Percentiles rank a stretch among this genome's conserved stretches.
These are phyloP conservation scores for Rhynchosporium agropyri DNA, from an alignment of 2,329 filamentous ascomycete genomes.

Conservation along the genomic window DNA sequence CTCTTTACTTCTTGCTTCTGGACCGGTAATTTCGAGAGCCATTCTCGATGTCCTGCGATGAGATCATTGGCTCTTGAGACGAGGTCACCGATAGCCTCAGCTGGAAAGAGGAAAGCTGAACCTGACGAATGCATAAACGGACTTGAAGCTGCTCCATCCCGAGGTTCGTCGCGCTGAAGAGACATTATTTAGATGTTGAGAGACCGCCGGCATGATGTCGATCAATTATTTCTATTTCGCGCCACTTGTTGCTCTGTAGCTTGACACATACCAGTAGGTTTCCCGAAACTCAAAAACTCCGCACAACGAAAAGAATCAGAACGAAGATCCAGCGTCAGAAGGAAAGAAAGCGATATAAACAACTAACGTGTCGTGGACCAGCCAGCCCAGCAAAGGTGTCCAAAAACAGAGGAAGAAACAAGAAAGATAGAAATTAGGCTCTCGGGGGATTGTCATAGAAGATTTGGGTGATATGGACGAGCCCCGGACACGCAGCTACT, in stretches of 20 bases:
- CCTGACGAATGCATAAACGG: constrained; percentile 17
- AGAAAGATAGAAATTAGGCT: background rate
- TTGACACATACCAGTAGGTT: constrained; percentile 6
- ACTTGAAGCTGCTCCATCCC: constrained; percentile 15
- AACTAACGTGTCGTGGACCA: constrained; percentile 9
- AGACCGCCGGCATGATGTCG: constrained; percentile 7
- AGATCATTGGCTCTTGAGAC: constrained; percentile 28
- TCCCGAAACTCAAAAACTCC: background rate
- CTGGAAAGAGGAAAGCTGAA: constrained; percentile 21
- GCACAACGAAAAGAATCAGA: background rate
- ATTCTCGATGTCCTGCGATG: constrained; percentile 27
- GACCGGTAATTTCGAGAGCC: constrained; percentile 25
- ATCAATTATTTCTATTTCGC: background rate
- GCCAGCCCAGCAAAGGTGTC: constrained; percentile 9
- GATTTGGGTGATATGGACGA: background rate
- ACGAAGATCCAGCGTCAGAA: constrained; percentile 8
- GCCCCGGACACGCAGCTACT: background rate
- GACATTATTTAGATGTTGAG: constrained; percentile 19
- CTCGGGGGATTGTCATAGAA: background rate
- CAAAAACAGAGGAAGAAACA: background rate
- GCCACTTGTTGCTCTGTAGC: constrained; percentile 2
- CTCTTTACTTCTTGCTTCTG: constrained; percentile 3
- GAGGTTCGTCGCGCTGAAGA: background rate
- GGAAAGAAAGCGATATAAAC: constrained; percentile 1
- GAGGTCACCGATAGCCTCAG: constrained; percentile 25